Evolutionary conservation across 1,284 basidiomycete genomes (phyloP).

Genomic region (Marasmius tenuissimus): DNA sequence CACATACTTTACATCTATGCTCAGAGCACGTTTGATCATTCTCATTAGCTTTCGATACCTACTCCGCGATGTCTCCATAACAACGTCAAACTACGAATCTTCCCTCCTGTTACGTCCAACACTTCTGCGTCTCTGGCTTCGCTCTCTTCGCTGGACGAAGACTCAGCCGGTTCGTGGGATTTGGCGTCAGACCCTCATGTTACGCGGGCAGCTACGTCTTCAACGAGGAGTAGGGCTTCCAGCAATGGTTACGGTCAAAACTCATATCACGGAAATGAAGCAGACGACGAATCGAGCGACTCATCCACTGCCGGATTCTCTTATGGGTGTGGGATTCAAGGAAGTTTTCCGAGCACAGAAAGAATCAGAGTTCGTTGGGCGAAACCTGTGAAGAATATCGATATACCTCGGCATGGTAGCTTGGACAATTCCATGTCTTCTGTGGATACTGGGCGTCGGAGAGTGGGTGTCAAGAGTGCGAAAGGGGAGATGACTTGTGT

Average conservation of each 20-base stretch:
- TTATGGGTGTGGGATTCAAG: slow-evolving; percentile 68
- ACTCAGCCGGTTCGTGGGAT: slow-evolving; percentile 61
- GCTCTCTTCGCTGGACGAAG: slow-evolving; percentile 71
- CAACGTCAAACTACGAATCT: slow-evolving; percentile 69
- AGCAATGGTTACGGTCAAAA: slow-evolving; percentile 49
- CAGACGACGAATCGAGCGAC: slow-evolving; percentile 80
- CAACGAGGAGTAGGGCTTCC: slow-evolving; percentile 26
- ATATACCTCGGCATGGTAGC: background rate
- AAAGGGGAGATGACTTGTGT: slow-evolving; percentile 64
- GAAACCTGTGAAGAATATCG: slow-evolving; percentile 47
- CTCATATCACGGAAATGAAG: slow-evolving; percentile 61
- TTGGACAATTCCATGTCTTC: slow-evolving; percentile 35
- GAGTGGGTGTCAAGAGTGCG: slow-evolving; percentile 66
- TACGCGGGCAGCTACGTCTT: slow-evolving; percentile 37
- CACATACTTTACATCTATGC: background rate
- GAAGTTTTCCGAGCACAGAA: slow-evolving; percentile 76
- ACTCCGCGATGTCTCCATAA: slow-evolving; percentile 76
- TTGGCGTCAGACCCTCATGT: slow-evolving; percentile 76
- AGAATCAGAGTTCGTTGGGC: slow-evolving; percentile 77
- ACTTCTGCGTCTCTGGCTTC: slow-evolving; percentile 68
- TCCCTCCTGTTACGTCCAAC: slow-evolving; percentile 46
- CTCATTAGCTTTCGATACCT: slow-evolving; percentile 64
- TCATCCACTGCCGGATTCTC: slow-evolving; percentile 57
- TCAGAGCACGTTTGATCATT: slow-evolving; percentile 7
- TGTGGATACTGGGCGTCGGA: slow-evolving; percentile 51